Evolutionary conservation across 352 stramenopile species (phyloP), one percentile per base, ranked within the genome.

Genomic region (Phytophthora crassamura): DNA sequence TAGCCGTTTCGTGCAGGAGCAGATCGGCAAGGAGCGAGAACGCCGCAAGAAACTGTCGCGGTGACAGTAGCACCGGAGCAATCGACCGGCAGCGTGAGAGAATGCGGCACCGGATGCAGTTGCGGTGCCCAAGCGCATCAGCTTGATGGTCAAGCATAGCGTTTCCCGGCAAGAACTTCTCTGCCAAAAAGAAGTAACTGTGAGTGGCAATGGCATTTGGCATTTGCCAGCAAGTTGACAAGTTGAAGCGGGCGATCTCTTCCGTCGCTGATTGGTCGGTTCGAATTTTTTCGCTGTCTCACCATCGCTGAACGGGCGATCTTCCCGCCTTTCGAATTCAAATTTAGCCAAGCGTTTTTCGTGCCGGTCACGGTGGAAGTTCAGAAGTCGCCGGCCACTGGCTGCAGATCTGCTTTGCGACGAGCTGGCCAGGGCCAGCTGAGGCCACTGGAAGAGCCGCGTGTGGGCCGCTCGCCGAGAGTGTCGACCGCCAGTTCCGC

Each of bases 1-100:
- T 40, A 57, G 55, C 6, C 50, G 49, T 22, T 90, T 90, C 40
- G 34, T 92, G 8, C 84, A 89, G 59, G 72, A 86, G 20, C 79
- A 87, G 48, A 64, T 90, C n/a, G 54, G 63, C 6, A 60, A 51
- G 15, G 79, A 89, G 41, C 75, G 72, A 30, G 68, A 77, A 43
- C 72, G 72, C 25, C 59, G 79, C 35, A 71, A 85, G 43, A 69
- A 69, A 57, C 42, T 43, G 30, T 58, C 39, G 38, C 28, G 50
- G 48, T 49, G 22, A 20, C 45, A 34, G 5, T 25, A 1, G 49
- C 34, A 15, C 35, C 25, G 22, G 36, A 28, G 36, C 36, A 40
- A 36, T 28, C 20, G 9, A 34, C 34, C 35, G 7, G 32, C 18
- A 54, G 46, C 25, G 28, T 42, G n/a, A n/a, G 22, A 25, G 1